Evolutionary conservation across 1,139 yeast genomes (phyloP), one percentile per base, ranked within the genome.

Genomic region (Lodderomyces metapsilosis): DNA sequence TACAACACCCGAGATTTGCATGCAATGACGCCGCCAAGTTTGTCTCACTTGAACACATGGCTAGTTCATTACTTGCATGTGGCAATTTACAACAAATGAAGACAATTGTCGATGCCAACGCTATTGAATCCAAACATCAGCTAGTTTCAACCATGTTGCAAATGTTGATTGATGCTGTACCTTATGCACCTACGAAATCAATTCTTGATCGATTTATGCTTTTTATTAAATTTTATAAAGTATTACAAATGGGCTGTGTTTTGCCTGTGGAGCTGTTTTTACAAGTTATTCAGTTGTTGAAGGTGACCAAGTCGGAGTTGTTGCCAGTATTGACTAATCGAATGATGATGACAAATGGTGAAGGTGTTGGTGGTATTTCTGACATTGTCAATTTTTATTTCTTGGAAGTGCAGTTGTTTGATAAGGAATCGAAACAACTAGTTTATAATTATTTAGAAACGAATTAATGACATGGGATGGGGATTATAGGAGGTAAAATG

Each of bases 291-390:
- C 44, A 54, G 20, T 53, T 68, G 28, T 59, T 71, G 43, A 54
- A 68, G 0, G 36, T 49, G 3, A 50, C 52, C 12, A 52, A 56
- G 12, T 59, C 64, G 12, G 62, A 59, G 4, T 43, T 52, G 7
- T 56, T 71, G 46, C 57, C 60, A 35, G 46, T 67, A 18, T 48
- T 71, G 28, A 49, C 65, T 34, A 56, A 52, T 36, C 64, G 68
- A 45, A 52, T 70, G 12, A 44, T 64, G 20, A 30, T 8, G 4
- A 18, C 6, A 6, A 8, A 44, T 48, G 20, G 42, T 10, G 21
- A 15, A 7, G 32, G 3, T 13, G 22, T 3, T 12, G 17, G 44
- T 49, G 18, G 43, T 21, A 39, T 53, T 18, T 31, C 64, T 3
- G 51, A 50, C 27, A 48, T 60, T 23, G 33, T 66, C 15, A 62